A percentile compares a stretch with the other conserved stretches of the same genome.
phyloP scores from a whole-genome alignment of 2,329 filamentous ascomycete genomes.

The Aspergillus glaucus region DNA sequence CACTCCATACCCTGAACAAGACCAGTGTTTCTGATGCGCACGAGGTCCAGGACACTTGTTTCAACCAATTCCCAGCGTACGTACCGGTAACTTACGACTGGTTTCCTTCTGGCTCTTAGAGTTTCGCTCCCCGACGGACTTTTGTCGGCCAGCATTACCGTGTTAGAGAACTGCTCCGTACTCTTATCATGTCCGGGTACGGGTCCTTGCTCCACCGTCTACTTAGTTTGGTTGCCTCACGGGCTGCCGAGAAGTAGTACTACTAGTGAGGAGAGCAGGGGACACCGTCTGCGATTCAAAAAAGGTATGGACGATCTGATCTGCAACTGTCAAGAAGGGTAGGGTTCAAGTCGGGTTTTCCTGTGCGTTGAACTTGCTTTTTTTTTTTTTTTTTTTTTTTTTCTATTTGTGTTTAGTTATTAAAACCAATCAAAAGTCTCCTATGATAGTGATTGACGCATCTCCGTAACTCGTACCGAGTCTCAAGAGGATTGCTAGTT shows the following conservation, averaged over 20 bases:
- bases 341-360: not conserved
- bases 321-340: not conserved
- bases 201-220: not conserved
- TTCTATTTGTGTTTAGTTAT: not conserved
- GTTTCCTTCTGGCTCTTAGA: not conserved
- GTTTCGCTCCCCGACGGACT: not conserved
- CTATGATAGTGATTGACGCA: no score
- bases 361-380: not conserved
- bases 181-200: not conserved
- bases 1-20: no score
- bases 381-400: not conserved
- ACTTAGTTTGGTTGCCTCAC: not conserved
- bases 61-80: no score
- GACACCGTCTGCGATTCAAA: not conserved
- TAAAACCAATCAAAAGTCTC: not conserved
- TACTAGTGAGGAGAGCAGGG: no score
- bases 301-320: slow-evolving; percentile 1
- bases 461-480: no score
- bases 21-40: no score
- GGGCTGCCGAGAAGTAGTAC: not conserved
- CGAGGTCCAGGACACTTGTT: no score
- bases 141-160: not conserved
- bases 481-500: no score
- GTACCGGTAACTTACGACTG: not conserved
- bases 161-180: not conserved